Conservation (phyloP, 345 rosid genomes). For the Bruguiera parviflora region DNA sequence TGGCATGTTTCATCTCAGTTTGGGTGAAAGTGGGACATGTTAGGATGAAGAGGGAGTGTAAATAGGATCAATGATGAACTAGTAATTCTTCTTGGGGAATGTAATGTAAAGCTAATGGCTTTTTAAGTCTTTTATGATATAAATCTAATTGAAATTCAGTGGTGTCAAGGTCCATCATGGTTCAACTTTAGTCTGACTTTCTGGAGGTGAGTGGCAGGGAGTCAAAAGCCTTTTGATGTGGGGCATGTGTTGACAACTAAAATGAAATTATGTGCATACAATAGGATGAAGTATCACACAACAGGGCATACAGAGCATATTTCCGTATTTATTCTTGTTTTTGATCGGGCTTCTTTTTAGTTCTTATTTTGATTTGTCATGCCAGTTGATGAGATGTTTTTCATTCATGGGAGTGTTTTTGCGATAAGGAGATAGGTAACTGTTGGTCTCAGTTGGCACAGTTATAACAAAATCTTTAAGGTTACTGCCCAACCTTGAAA, state of each 20-base stretch:
- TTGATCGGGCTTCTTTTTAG: neutral
- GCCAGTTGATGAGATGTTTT: neutral
- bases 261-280: too few relatives aligned
- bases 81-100: neutral
- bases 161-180: neutral
- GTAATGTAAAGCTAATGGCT: neutral
- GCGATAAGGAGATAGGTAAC: neutral
- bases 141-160: neutral
- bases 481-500: neutral
- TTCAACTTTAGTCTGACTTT: neutral
- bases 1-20: slow-evolving; percentile 1
- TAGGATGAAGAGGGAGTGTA: neutral
- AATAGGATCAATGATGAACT: neutral
- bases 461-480: too few relatives aligned
- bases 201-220: neutral
- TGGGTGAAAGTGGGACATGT: neutral
- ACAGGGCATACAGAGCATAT: neutral
- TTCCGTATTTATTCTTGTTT: neutral
- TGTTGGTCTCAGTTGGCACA: neutral
- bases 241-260: too few relatives aligned
- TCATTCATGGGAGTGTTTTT: neutral
- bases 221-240: neutral
- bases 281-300: neutral
- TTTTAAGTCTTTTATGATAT: neutral
- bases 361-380: neutral